A percentile compares a stretch with the other conserved stretches of the same genome.
These are phyloP conservation scores for Emmonsiellopsis sp. DNA, from an alignment of 2,329 filamentous ascomycete genomes.

Conservation along the genomic window DNA sequence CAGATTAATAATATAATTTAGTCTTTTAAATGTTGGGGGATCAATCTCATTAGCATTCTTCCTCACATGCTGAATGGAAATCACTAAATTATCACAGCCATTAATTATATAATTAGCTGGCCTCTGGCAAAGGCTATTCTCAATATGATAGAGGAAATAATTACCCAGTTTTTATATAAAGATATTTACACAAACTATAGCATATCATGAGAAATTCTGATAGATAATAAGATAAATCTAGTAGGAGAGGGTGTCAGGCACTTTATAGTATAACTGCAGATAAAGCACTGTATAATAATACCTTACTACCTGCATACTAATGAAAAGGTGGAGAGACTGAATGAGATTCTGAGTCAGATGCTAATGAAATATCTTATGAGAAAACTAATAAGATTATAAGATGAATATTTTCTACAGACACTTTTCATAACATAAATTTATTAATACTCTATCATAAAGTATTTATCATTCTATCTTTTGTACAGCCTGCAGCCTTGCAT, in stretches of 20 bases:
- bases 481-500: neutral
- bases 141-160: neutral
- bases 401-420: neutral
- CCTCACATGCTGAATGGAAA: too few relatives aligned
- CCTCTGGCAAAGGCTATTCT: neutral
- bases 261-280: too few relatives aligned
- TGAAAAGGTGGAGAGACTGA: neutral
- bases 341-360: too few relatives aligned
- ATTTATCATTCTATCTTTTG: neutral
- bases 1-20: too few relatives aligned
- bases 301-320: neutral
- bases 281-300: neutral
- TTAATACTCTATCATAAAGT: too few relatives aligned
- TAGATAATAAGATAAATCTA: neutral
- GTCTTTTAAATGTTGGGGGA: too few relatives aligned
- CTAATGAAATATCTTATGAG: too few relatives aligned
- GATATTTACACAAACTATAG: neutral
- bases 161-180: neutral
- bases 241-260: neutral
- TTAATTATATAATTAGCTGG: neutral
- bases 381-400: neutral
- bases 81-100: too few relatives aligned
- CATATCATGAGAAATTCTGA: neutral
- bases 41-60: too few relatives aligned
- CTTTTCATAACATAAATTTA: neutral